phyloP scores from a whole-genome alignment of 2,329 filamentous ascomycete genomes.

The Pseudogymnoascus sp. region DNA sequence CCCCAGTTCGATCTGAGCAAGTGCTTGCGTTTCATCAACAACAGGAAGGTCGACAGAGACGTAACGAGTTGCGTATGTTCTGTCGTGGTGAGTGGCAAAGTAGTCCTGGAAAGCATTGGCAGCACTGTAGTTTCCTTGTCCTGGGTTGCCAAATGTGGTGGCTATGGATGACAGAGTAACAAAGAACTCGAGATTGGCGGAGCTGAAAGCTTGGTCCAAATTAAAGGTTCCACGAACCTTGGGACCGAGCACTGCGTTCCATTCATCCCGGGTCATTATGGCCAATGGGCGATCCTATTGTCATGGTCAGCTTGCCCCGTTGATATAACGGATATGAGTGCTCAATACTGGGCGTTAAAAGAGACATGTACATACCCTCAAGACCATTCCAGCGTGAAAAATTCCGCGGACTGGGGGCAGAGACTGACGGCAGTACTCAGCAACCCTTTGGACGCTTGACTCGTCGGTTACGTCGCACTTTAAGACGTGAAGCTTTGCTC shows the following conservation, averaged over 20 bases:
- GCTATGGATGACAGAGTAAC: not conserved
- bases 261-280: conserved; percentile 12
- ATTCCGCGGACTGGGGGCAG: conserved; percentile 2
- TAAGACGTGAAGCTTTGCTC: not conserved
- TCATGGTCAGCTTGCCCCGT: not conserved
- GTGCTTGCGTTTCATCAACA: conserved; percentile 18
- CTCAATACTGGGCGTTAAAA: not conserved
- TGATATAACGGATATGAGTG: not conserved
- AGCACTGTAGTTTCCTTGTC: conserved; percentile 14
- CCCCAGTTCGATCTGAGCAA: conserved; percentile 5
- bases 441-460: not conserved
- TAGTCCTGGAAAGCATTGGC: conserved; percentile 14
- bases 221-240: conserved; percentile 17
- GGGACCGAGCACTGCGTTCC: conserved; percentile 10
- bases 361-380: not conserved
- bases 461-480: not conserved
- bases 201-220: conserved; percentile 9
- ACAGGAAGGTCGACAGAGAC: conserved; percentile 21
- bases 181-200: conserved; percentile 13
- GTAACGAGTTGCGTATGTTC: conserved; percentile 9
- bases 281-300: conserved; percentile 20
- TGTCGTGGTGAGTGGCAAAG: conserved; percentile 10
- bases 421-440: not conserved
- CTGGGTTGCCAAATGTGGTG: not conserved
- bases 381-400: not conserved